Evolutionary conservation across 257 asterid genomes (phyloP), one percentile per base, ranked within the genome.

Genomic region (Lavandula angustifolia): DNA sequence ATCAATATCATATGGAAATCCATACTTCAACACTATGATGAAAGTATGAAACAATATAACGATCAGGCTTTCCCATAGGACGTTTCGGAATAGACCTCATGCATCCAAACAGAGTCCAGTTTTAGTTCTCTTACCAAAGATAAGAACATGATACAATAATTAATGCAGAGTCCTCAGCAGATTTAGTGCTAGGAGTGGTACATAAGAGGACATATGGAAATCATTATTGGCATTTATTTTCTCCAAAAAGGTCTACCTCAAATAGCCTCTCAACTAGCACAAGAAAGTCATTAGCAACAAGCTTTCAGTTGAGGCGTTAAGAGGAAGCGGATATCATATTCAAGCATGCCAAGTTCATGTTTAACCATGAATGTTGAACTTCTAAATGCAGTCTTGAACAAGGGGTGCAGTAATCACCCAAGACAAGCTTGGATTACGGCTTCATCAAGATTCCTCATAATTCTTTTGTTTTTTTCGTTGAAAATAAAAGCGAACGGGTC

Each of bases 161-260:
- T 32, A 9, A 37, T n/a, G 13, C 43, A 5, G 8, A 40, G 9
- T n/a, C 31, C 49, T 57, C 48, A 57, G 37, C 16, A 13, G 31
- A 52, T 27, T 40, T 65, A 53, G 17, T 27, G 31, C 29, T 41
- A 57, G 34, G 54, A 41, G 33, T 38, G 44, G 32, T 38, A 18
- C 35, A 52, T 4, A n/a, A 65, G 41, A 8, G 27, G 48, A 51
- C 27, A 7, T 22, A 38, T 14, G n/a, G 18, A 12, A 51, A 52
- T 51, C 41, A 64, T 38, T 64, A 41, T 64, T 38, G 27, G 22
- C 42, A 29, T 13, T 16, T 9, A 33, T 64, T 52, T 64, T n/a
- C 32, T 38, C 9, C 41, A 35, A 0, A 32, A 31, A 12, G 3
- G 7, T 3, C 11, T 8, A 40, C 13, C 54, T 52, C 22, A 41